Base-by-base conservation (phyloP, 345 rosid genomes). In the Sonneratia alba region DNA sequence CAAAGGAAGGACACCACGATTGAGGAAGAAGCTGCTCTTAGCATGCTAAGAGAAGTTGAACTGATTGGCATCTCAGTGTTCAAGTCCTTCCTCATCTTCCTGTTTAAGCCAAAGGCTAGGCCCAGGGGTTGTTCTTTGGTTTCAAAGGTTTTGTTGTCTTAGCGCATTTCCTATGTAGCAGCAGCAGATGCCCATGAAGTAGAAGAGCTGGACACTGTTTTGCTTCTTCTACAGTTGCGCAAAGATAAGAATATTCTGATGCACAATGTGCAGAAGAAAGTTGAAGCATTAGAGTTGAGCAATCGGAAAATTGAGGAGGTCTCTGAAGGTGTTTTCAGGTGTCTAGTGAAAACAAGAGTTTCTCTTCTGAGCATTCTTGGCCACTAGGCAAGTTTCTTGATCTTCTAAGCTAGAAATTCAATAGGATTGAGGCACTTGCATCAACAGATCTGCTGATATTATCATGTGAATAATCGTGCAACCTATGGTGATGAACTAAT, bases 21-120 rank as follows among this genome's bases (percentile, higher is more conserved):
- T 65, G 15, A 43, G 45, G 47, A 51, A 15, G 53, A 47, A 6
- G 51, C 27, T 3, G 48, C 37, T n/a, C 32, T 70, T 63, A 21
- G 8, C 68, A n/a, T 67, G 51, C 21, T 76, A 53, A 67, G 67
- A 67, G 72, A 76, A 59, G 72, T 64, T 14, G 72, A 62, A 72
- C 48, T 7, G 3, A 53, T 70, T n/a, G 38, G 36, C 7, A 22
- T 73, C 53, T n/a, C 48, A 0, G 32, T 70, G 37, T 73, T 79
- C 19, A 37, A 73, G 69, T 67, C 77, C 47, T 16, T 37, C 6
- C 65, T 79, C 27, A 40, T n/a, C 15, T 47, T 6, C 45, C 68
- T 79, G 21, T 76, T 64, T 13, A 19, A 47, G 62, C 36, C 71
- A 56, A 75, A 67, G 49, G 27, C 68, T 0, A 79, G 62, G 48